These are phyloP conservation scores for Quercus lobata DNA, from an alignment of 331 rosid genomes.

Conservation along the genomic window DNA sequence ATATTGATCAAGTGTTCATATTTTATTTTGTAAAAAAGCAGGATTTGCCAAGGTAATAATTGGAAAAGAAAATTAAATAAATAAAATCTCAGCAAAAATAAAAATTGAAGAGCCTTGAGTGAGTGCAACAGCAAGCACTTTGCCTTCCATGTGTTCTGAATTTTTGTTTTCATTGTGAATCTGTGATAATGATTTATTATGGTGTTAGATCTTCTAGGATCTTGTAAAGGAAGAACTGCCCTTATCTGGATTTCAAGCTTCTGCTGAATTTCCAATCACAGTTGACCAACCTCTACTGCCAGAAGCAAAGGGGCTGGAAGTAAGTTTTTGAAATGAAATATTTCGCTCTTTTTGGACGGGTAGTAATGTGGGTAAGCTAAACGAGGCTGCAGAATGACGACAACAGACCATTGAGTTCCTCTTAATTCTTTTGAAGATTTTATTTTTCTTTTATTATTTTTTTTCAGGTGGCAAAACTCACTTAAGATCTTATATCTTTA, in stretches of 20 bases:
- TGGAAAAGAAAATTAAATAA: too few species aligned
- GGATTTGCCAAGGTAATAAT: too few species aligned
- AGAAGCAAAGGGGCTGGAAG: neutral
- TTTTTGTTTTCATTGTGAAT: neutral
- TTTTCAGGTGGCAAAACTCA: neutral
- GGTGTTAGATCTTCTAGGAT: constrained; percentile 1
- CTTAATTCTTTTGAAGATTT: neutral
- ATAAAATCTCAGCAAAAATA: neutral
- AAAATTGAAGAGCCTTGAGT: neutral
- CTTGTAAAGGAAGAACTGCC: neutral
- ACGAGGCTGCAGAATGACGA: neutral
- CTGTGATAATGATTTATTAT: neutral
- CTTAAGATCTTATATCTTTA: constrained; percentile 1
- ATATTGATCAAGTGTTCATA: neutral
- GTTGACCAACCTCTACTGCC: neutral
- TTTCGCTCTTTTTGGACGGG: neutral
- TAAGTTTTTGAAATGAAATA: neutral
- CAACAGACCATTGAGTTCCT: neutral
- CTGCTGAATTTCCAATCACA: neutral
- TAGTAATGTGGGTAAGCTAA: neutral
- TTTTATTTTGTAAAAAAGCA: neutral
- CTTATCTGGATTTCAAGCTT: neutral
- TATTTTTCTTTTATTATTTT: too few species aligned
- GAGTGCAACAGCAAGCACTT: constrained; percentile 14
- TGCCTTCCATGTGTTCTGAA: neutral